A percentile compares a stretch with the other conserved stretches of the same genome.
phyloP scores from a whole-genome alignment of 176 grass and related monocot genomes.

The Oryza meyeriana region DNA sequence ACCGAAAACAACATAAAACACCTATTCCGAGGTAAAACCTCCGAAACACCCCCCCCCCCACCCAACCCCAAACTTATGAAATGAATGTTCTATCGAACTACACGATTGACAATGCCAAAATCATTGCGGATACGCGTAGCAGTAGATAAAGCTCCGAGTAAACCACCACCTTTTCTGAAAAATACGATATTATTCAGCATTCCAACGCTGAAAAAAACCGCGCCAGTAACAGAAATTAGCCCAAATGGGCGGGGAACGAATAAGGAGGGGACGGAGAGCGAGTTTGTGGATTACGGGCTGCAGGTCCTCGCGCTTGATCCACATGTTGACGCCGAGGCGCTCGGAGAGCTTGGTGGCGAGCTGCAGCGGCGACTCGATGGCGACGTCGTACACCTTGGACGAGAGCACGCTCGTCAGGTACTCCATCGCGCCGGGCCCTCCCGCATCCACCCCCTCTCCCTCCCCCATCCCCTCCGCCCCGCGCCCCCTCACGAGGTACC shows the following conservation, averaged over 20 bases:
- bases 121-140: background rate
- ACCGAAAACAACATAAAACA: background rate
- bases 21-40: background rate
- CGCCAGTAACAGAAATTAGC: background rate
- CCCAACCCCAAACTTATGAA: background rate
- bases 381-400: constrained; percentile 92
- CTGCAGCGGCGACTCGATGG: constrained; percentile 77
- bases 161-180: background rate
- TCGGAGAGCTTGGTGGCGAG: constrained; percentile 69
- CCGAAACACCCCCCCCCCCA: too few species aligned
- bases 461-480: background rate
- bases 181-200: background rate
- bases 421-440: constrained; percentile 70
- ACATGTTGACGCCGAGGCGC: constrained; percentile 63
- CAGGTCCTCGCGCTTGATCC: constrained; percentile 91
- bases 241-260: background rate
- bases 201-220: background rate
- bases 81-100: background rate
- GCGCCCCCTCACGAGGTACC: constrained; percentile 45
- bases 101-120: background rate
- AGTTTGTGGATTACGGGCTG: constrained; percentile 56
- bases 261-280: background rate
- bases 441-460: background rate
- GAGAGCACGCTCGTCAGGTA: constrained; percentile 77
- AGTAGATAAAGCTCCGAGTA: background rate